Base-by-base conservation (phyloP, 2,329 filamentous ascomycete genomes). In the Penicillium paneum region DNA sequence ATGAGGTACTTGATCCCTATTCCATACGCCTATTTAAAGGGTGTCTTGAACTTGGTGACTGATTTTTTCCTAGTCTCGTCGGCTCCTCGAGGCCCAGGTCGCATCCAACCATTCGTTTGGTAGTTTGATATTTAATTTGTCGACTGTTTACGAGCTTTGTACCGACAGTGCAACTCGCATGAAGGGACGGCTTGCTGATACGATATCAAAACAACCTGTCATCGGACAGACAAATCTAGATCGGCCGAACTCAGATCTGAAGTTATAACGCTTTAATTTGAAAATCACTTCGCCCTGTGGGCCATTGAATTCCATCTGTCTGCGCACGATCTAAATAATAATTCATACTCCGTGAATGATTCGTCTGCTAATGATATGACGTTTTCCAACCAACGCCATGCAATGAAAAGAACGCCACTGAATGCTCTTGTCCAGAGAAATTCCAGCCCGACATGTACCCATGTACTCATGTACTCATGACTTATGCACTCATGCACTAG, bases 81-180 rank as follows among this genome's bases (percentile, higher is more conserved):
- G 78, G 12, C 73, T 89, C 1, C 76, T 97, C 3, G 87, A 93
- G 65, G 73, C 76, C 0, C 74, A 95, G 11, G 78, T 91, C 0
- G 79, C 83, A 3, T 70, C 77, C 0, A 83, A 85, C 1, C 78
- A 83, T 38, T 83, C 84, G 0, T 97, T 93, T 54, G 86, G 89
- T 59, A 89, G 89, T 0, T 75, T 96, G 2, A 83, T 95, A 0
- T 96, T 97, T 74, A 97, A 97, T 69, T 74, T 99, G 12, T 85
- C 87, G 11, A 97, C 93, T 0, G 84, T 96, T 64, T 97, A 96
- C 69, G 94, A 97, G 73, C 80, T 97, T 8, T 94, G 89, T 69
- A 92, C 89, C 0, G 92, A 97, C 64, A 82, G 83, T 58, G 83
- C 90, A 39, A 79, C 83, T 45, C 81, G 81, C 12, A 73, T 88